Evolutionary conservation across 2,329 filamentous ascomycete species (phyloP).

Genomic region (Cladosporium oxysporum): DNA sequence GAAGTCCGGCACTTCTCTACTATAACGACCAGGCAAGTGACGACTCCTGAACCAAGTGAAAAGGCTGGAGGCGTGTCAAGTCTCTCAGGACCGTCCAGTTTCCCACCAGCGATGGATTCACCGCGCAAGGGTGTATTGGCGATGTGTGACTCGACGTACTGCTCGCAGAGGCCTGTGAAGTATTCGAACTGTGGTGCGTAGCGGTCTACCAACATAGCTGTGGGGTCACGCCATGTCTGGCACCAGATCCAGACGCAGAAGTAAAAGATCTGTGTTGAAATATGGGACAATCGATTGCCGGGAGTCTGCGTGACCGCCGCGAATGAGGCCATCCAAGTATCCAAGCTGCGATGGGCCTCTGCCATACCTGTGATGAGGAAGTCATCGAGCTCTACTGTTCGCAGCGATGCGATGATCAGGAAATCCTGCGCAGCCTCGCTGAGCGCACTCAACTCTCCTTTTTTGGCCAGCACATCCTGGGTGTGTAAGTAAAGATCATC

Average conservation of each 20-base stretch:
- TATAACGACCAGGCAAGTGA: slow-evolving; percentile 16
- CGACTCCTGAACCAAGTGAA: slow-evolving; percentile 10
- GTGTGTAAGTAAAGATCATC: neutral
- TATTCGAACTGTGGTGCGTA: slow-evolving; percentile 19
- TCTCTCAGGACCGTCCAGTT: neutral
- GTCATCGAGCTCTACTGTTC: neutral
- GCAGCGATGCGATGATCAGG: neutral
- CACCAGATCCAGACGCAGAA: slow-evolving; percentile 19
- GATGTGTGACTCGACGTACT: slow-evolving; percentile 13
- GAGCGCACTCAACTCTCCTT: neutral
- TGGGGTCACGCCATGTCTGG: slow-evolving; percentile 18
- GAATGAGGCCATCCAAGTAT: neutral
- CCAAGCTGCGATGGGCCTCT: neutral
- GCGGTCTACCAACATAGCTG: slow-evolving; percentile 18
- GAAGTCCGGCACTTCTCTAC: slow-evolving; percentile 21
- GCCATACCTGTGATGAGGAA: neutral
- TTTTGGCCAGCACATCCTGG: neutral
- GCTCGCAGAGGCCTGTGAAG: slow-evolving; percentile 16
- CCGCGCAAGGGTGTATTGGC: neutral
- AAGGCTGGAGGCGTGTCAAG: slow-evolving; percentile 10
- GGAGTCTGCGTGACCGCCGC: neutral
- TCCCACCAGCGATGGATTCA: neutral
- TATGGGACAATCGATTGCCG: neutral
- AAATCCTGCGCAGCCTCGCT: neutral
- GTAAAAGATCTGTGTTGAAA: slow-evolving; percentile 15